Percentiles rank a stretch among this genome's conserved stretches.
phyloP scores from a whole-genome alignment of 192 early-diverging fungal species.

The Phycomyces nitens region DNA sequence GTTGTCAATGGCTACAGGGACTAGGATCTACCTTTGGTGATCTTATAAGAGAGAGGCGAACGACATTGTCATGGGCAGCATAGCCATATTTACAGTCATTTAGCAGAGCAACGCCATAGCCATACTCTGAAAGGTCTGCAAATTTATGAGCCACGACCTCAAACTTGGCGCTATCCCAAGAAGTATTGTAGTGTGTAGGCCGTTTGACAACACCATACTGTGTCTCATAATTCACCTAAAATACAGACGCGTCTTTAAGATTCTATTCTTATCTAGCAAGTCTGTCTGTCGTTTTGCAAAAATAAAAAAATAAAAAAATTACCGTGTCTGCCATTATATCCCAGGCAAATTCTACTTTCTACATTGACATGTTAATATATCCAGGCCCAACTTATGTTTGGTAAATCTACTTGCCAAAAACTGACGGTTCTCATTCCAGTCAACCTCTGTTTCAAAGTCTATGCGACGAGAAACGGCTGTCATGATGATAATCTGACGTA shows the following conservation, averaged over 20 bases:
- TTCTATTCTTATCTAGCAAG: too few species aligned
- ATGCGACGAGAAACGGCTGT: constrained; percentile 65
- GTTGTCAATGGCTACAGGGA: too few species aligned
- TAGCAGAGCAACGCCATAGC: constrained; percentile 90
- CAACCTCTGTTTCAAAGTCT: constrained; percentile 86
- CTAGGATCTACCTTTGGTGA: constrained; percentile 82
- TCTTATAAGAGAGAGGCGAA: constrained; percentile 83
- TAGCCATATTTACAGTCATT: constrained; percentile 99
- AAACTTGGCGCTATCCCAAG: constrained; percentile 89
- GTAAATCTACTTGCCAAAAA: constrained; percentile 65
- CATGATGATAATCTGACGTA: constrained; percentile 77
- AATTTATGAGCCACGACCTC: constrained; percentile 98
- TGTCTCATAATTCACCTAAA: constrained; percentile 84
- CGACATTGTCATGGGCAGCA: constrained; percentile 73
- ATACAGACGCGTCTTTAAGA: too few species aligned
- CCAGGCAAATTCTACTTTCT: constrained; percentile 89
- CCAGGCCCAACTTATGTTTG: too few species aligned
- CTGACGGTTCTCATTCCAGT: constrained; percentile 90
- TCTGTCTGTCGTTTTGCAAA: too few species aligned
- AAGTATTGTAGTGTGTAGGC: constrained; percentile 94
- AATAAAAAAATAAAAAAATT: too few species aligned
- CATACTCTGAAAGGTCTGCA: constrained; percentile 93
- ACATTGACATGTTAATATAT: neutral
- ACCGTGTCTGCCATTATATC: constrained; percentile 75
- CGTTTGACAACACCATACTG: constrained; percentile 89